Base-by-base conservation (phyloP, 192 early-diverging fungal species). In the Coemansia sp. region DNA sequence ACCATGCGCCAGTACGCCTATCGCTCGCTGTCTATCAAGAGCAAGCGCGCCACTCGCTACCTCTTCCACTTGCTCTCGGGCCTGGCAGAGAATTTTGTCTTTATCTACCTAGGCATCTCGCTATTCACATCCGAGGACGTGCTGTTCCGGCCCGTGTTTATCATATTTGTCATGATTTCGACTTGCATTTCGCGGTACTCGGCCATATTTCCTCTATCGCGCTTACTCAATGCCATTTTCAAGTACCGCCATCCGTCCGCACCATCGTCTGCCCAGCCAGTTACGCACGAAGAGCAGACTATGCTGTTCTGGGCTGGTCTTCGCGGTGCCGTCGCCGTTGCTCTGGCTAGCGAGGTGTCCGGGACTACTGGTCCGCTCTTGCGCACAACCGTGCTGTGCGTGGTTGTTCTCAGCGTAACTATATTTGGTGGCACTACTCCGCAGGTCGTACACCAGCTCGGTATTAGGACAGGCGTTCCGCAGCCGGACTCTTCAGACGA, bases 251-350 rank as follows among this genome's bases (percentile, higher is more conserved):
- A 86, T 71, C 69, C 85, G 68, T 43, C 72, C 76, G 62, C 87
- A 77, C 76, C 86, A 59, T 85, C 86, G 13, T 76, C 77, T 0
- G 69, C 74, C 1, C 80, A 82, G 72, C 77, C 77, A 5, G 76
- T 82, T 13, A 76, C 76, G 19, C 76, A 82, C 58, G 84, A 85
- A 37, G 81, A 84, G 61, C 95, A 96, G 74, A 87, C 92, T 14
- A 98, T 99, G 95, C 73, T 99, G 6, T 96, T 94, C 80, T 99
- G 95, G 95, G 91, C 95, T 14, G 94, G 95, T 3, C 84, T 99
- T 3, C 92, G 97, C 39, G 97, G 97, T 6, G 96, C 97, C 6
- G 96, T 99, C 11, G 95, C 97, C 0, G 97, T 98, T 80, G 97
- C 97, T 0, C 85, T 99, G 33, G 91, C 94, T 9, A 93, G 91